These are phyloP conservation scores for Chaetomium olivaceum DNA, from an alignment of 2,329 filamentous ascomycete genomes.

Conservation along the genomic window DNA sequence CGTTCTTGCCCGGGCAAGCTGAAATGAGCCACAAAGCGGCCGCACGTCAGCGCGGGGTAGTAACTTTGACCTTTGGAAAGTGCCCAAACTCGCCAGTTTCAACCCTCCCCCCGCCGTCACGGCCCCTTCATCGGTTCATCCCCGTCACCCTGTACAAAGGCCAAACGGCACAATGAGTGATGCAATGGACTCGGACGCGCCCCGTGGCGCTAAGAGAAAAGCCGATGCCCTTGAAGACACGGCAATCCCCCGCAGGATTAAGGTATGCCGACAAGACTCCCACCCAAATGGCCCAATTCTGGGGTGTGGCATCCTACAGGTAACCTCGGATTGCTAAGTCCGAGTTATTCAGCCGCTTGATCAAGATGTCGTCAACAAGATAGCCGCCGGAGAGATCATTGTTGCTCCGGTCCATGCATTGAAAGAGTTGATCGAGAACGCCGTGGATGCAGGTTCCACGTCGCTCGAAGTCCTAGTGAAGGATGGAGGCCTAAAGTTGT, in stretches of 20 bases:
- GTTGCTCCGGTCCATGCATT: slow-evolving; percentile 94
- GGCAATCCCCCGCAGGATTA: slow-evolving; percentile 48
- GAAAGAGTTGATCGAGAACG: slow-evolving; percentile 96
- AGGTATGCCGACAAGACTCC: slow-evolving; percentile 37
- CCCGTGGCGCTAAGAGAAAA: slow-evolving; percentile 53
- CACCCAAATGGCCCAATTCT: no score
- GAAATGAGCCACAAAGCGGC: slow-evolving; percentile 15
- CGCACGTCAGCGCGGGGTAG: slow-evolving; percentile 11
- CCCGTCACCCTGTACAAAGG: not conserved
- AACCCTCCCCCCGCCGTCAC: not conserved
- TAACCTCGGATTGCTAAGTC: slow-evolving; percentile 15
- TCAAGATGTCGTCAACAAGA: slow-evolving; percentile 95
- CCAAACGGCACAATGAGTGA: slow-evolving; percentile 38
- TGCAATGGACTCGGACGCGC: slow-evolving; percentile 48
- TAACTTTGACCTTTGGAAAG: not conserved
- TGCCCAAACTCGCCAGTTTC: slow-evolving; percentile 6
- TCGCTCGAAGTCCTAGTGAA: slow-evolving; percentile 88
- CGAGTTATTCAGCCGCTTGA: slow-evolving; percentile 67
- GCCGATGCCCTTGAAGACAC: slow-evolving; percentile 40
- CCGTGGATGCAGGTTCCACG: slow-evolving; percentile 95
- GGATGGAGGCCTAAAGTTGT: slow-evolving; percentile 88
- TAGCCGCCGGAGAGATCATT: slow-evolving; percentile 96
- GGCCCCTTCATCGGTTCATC: not conserved
- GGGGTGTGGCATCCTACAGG: not conserved
- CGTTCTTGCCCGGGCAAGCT: slow-evolving; percentile 14